These are phyloP conservation scores for Naganishia albida DNA, from an alignment of 1,284 basidiomycete species.

Conservation along the genomic window DNA sequence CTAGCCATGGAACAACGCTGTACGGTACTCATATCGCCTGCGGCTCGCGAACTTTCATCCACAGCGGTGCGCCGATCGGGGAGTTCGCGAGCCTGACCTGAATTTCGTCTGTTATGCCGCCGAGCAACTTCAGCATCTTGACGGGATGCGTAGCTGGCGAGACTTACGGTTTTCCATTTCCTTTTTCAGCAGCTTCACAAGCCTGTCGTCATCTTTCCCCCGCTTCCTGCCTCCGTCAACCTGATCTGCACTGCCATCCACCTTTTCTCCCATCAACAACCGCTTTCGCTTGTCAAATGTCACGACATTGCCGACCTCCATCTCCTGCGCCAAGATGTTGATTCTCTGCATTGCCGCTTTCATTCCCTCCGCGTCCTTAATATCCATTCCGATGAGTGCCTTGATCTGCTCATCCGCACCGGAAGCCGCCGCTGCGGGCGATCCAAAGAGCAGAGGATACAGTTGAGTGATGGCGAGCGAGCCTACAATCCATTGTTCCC, in stretches of 20 bases:
- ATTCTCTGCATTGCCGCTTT: background rate
- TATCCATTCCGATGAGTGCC: slow-evolving; percentile 8
- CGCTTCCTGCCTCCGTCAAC: background rate
- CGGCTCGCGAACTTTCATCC: slow-evolving; percentile 2
- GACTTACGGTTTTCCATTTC: slow-evolving; percentile 25
- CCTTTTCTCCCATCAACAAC: background rate
- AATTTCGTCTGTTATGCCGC: slow-evolving; percentile 6
- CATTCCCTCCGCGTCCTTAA: slow-evolving; percentile 12
- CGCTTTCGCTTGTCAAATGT: slow-evolving; percentile 13
- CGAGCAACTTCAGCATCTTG: background rate
- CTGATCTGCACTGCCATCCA: background rate
- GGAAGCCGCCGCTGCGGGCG: background rate
- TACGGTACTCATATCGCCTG: background rate
- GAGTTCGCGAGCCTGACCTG: slow-evolving; percentile 12
- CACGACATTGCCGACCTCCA: slow-evolving; percentile 16
- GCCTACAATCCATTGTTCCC: slow-evolving; percentile 19
- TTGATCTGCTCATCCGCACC: slow-evolving; percentile 7
- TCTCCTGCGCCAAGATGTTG: slow-evolving; percentile 4
- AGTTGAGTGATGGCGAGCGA: slow-evolving; percentile 26
- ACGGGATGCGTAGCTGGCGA: background rate
- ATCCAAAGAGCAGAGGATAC: slow-evolving; percentile 1
- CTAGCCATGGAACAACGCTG: too few species aligned
- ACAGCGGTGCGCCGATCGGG: slow-evolving; percentile 15
- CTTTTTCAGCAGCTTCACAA: slow-evolving; percentile 4
- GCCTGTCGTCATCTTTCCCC: slow-evolving; percentile 6